These are phyloP conservation scores for Evernia prunastri DNA, from an alignment of 495 filamentous ascomycete species.

Conservation along the genomic window DNA sequence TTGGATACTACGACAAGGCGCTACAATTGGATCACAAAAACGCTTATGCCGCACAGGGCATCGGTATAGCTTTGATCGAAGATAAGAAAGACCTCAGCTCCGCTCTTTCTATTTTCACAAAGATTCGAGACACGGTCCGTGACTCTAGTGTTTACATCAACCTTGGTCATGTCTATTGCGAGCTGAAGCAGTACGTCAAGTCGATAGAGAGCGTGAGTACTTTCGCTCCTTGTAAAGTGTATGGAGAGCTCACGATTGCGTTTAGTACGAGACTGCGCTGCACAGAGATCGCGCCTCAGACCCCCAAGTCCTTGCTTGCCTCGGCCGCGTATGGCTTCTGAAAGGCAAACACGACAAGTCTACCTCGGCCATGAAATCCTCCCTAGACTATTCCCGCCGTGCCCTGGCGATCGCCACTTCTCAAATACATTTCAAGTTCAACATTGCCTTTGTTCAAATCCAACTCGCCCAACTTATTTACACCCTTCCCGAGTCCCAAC, in stretches of 20 bases:
- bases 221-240: not conserved
- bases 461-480: constrained; percentile 81
- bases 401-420: constrained; percentile 72
- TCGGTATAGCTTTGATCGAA: constrained; percentile 88
- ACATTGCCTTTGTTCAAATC: constrained; percentile 94
- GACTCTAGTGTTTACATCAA: constrained; percentile 85
- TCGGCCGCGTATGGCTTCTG: constrained; percentile 89
- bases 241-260: constrained; percentile 1
- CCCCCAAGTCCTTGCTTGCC: constrained; percentile 75
- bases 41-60: constrained; percentile 90
- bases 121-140: constrained; percentile 79
- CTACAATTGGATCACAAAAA: constrained; percentile 87
- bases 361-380: constrained; percentile 71
- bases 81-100: constrained; percentile 79
- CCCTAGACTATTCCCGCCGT: constrained; percentile 82
- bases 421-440: constrained; percentile 89
- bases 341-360: constrained; percentile 76
- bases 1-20: constrained; percentile 98
- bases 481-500: constrained; percentile 63
- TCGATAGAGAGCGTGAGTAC: constrained; percentile 69
- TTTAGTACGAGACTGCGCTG: constrained; percentile 78
- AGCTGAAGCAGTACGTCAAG: constrained; percentile 78
- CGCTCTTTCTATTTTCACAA: constrained; percentile 79
- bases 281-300: constrained; percentile 74
- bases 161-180: constrained; percentile 84